Percentiles rank a stretch among this genome's conserved stretches.
These are phyloP conservation scores for Colletotrichum magnum DNA, from an alignment of 2,329 filamentous ascomycete species.

Conservation along the genomic window DNA sequence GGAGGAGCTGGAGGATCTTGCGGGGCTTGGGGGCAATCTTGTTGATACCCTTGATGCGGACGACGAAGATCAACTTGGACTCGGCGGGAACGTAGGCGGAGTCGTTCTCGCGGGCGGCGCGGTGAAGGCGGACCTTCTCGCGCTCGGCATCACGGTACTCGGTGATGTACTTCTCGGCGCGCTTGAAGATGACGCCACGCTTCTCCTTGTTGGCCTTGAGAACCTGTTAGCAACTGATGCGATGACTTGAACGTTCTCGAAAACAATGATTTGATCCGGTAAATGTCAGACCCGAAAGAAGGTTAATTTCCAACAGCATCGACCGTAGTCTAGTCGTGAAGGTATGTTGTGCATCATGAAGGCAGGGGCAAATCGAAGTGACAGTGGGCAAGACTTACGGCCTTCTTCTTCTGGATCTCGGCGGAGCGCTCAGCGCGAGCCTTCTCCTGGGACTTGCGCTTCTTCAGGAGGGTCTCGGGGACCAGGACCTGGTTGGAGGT, in stretches of 20 bases:
- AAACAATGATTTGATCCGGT: slow-evolving; percentile 50
- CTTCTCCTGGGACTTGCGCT: slow-evolving; percentile 99
- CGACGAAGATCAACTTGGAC: slow-evolving; percentile 95
- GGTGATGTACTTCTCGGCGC: slow-evolving; percentile 99
- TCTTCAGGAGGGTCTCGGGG: slow-evolving; percentile 99
- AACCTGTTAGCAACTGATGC: slow-evolving; percentile 21
- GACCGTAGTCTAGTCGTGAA: slow-evolving; percentile 95
- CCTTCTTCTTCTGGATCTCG: slow-evolving; percentile 88
- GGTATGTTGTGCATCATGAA: slow-evolving; percentile 89
- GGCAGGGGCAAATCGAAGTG: slow-evolving; percentile 28
- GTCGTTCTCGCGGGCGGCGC: slow-evolving; percentile 91
- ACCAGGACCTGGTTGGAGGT: slow-evolving; percentile 96
- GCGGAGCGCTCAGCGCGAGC: slow-evolving; percentile 89
- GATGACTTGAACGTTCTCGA: slow-evolving; percentile 38
- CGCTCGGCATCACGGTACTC: slow-evolving; percentile 99
- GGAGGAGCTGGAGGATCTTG: slow-evolving; percentile 99
- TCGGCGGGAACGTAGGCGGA: slow-evolving; percentile 95
- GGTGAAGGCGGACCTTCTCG: slow-evolving; percentile 95
- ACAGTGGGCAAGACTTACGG: slow-evolving; percentile 75
- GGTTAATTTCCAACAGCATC: slow-evolving; percentile 97
- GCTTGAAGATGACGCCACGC: slow-evolving; percentile 99
- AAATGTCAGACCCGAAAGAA: slow-evolving; percentile 98
- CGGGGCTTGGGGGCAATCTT: slow-evolving; percentile 99
- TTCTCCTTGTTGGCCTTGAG: slow-evolving; percentile 97
- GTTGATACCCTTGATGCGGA: slow-evolving; percentile 99